Evolutionary conservation across 2,329 filamentous ascomycete species (phyloP), one percentile per base, ranked within the genome.

Genomic region (Fusarium sp.): DNA sequence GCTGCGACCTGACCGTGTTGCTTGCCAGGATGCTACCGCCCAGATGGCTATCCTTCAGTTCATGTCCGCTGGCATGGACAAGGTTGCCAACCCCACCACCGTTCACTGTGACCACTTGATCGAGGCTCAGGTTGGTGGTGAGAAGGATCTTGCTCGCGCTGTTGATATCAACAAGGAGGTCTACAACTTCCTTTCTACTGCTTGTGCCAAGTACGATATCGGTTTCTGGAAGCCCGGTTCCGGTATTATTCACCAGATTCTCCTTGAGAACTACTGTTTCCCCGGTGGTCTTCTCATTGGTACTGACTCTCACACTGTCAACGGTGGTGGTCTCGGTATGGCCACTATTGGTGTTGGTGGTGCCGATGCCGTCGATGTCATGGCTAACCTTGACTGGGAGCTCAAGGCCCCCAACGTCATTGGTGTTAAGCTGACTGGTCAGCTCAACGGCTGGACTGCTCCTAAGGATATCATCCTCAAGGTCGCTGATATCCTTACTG

Each of bases 1-100:
- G 87, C 90, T 99, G 75, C 93, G 96, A 74, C 96, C 96, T 62
- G 96, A 99, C 81, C 93, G 96, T 83, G 96, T 99, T 78, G 96
- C 96, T 82, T 98, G 96, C 88, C 96, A 99, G 87, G 96, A 99
- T 89, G 96, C 96, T 80, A 98, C 96, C 65, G 96, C 96, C 71
- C 96, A 99, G 88, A 99, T 99, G 96, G 96, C 96, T 72, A 97
- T 99, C 75, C 88, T 99, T 64, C 96, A 99, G 86, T 99, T 99
- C 89, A 99, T 99, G 94, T 97, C 93, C 58, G 95, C 96, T 66
- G 95, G 95, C 81, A 95, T 99, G 93, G 93, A 93, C 73, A 91
- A 91, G 25, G 96, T 98, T 67, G 94, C 94, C 70, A 98, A 97
- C 77, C 96, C 96, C 53, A 90, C 91, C 76, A 98, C 95, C 51